Evolutionary conservation across 2,329 filamentous ascomycete species (phyloP).

Genomic region (Cladosporium oxysporum): DNA sequence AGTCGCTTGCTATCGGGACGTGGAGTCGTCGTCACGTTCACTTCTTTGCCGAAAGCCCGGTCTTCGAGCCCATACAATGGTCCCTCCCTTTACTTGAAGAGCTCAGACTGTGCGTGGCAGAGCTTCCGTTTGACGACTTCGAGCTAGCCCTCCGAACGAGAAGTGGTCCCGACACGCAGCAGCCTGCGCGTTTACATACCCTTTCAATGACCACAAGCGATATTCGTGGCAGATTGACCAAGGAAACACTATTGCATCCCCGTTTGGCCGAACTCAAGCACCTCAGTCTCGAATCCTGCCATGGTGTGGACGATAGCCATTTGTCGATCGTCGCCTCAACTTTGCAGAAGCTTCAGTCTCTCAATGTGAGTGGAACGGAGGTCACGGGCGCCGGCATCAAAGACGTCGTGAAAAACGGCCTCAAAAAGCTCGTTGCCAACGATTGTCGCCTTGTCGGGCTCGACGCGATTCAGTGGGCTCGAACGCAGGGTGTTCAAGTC

Average conservation of each 20-base stretch:
- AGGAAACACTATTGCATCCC: constrained; percentile 7
- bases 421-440: constrained; percentile 39
- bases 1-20: constrained; percentile 6
- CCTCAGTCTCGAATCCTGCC: constrained; percentile 7
- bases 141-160: neutral
- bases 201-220: constrained; percentile 13
- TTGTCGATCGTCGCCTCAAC: constrained; percentile 33
- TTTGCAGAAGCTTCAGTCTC: constrained; percentile 26
- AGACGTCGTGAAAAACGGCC: constrained; percentile 31
- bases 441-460: constrained; percentile 39
- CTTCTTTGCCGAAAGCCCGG: neutral
- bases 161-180: neutral
- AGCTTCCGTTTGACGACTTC: neutral
- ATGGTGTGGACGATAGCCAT: constrained; percentile 34
- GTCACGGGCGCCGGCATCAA: constrained; percentile 47
- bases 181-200: neutral
- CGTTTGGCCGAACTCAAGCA: constrained; percentile 14
- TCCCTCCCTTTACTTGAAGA: neutral
- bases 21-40: neutral
- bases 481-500: constrained; percentile 38
- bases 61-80: neutral
- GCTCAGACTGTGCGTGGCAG: neutral
- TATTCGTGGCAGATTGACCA: neutral
- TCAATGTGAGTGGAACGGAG: constrained; percentile 41
- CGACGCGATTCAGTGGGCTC: constrained; percentile 46